These are phyloP conservation scores for Termitomyces sp. DNA, from an alignment of 768 basidiomycete genomes.

Conservation along the genomic window DNA sequence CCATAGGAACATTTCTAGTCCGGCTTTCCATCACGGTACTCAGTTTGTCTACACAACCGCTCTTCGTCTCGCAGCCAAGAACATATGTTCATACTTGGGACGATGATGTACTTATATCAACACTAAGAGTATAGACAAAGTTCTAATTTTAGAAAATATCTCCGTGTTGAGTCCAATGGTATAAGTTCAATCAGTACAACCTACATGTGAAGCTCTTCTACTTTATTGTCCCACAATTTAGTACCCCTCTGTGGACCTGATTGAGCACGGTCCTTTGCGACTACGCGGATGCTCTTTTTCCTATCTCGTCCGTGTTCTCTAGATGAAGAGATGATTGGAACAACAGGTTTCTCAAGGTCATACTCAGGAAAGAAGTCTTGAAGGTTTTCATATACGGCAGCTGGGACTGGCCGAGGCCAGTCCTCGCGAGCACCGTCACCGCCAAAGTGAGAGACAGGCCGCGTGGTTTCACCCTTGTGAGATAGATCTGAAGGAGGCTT, in stretches of 20 bases:
- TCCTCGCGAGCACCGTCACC: constrained; percentile 5
- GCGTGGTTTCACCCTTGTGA: not conserved
- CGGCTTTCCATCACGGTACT: not conserved
- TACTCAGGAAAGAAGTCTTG: constrained; percentile 86
- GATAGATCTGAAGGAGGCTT: constrained; percentile 23
- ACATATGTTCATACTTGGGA: not conserved
- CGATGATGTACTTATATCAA: not conserved
- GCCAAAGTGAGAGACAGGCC: constrained; percentile 3
- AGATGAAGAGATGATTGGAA: constrained; percentile 45
- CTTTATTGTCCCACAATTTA: constrained; percentile 36
- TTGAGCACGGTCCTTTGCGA: constrained; percentile 66
- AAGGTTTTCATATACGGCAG: constrained; percentile 75
- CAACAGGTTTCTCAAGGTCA: constrained; percentile 81
- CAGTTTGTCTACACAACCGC: not conserved
- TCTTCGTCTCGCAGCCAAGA: not conserved
- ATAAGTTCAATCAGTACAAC: not conserved
- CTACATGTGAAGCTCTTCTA: constrained; percentile 34
- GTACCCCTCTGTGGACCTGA: constrained; percentile 33
- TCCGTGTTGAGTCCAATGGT: not conserved
- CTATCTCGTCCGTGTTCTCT: constrained; percentile 6
- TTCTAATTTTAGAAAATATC: not conserved
- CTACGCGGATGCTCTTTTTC: constrained; percentile 74
- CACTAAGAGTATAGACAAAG: not conserved
- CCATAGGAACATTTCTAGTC: constrained; percentile 24
- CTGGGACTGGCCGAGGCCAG: constrained; percentile 63